Evolutionary conservation across 2,329 filamentous ascomycete genomes (phyloP).

Genomic region (Trichophyton equinum): DNA sequence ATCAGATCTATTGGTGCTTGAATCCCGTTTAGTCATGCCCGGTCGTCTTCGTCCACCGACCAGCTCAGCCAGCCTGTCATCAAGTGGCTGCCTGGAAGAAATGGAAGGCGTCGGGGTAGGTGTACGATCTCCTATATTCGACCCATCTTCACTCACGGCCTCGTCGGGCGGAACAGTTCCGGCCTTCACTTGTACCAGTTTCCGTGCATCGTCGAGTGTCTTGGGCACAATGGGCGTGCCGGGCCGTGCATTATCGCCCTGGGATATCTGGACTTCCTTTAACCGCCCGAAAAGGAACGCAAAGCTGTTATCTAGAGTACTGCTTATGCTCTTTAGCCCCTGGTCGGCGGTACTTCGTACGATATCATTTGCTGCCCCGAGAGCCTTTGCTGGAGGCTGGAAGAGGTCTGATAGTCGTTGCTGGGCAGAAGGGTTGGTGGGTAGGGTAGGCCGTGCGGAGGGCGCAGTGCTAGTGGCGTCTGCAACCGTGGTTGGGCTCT

Average conservation of each 20-base stretch:
- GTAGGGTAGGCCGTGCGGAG: slow-evolving; percentile 13
- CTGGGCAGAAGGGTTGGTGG: slow-evolving; percentile 44
- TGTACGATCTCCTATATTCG: slow-evolving; percentile 34
- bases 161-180: slow-evolving; percentile 37
- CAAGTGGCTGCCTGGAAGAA: slow-evolving; percentile 32
- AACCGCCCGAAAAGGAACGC: slow-evolving; percentile 84
- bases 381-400: slow-evolving; percentile 66
- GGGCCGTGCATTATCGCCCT: slow-evolving; percentile 31
- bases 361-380: slow-evolving; percentile 72
- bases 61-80: slow-evolving; percentile 58
- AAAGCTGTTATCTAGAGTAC: slow-evolving; percentile 80
- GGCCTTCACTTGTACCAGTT: slow-evolving; percentile 55
- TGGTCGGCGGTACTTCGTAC: slow-evolving; percentile 83
- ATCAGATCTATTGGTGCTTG: slow-evolving; percentile 36
- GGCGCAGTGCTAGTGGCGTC: slow-evolving; percentile 20
- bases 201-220: slow-evolving; percentile 83
- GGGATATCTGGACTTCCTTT: slow-evolving; percentile 51
- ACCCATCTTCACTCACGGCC: slow-evolving; percentile 40
- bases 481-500: slow-evolving; percentile 10
- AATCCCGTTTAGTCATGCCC: slow-evolving; percentile 58
- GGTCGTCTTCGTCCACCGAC: slow-evolving; percentile 52
- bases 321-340: slow-evolving; percentile 81
- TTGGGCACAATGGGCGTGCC: slow-evolving; percentile 57
- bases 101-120: slow-evolving; percentile 18
- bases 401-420: slow-evolving; percentile 74